Evolutionary conservation across 768 basidiomycete species (phyloP), one percentile per base, ranked within the genome.

Genomic region (Russula sp.): DNA sequence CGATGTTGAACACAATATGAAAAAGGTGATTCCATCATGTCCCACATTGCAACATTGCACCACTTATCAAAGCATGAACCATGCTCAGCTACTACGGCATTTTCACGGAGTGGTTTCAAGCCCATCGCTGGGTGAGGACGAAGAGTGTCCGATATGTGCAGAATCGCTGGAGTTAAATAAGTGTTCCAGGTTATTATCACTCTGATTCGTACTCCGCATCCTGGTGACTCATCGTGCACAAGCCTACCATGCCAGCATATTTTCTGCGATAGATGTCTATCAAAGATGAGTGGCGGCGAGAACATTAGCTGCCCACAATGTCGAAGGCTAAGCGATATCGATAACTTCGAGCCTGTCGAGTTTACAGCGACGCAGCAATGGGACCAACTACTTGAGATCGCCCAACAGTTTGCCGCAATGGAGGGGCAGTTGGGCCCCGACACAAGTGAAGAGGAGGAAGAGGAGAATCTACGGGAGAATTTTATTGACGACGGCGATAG

Each of bases 231-330:
- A 20, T 28, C 52, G 14, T n/a, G 5, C 18, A 20, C 16, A 6
- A 83, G 81, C 52, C 71, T 80, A 26, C 69, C 72, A 7, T 82
- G 82, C 69, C 72, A 80, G 50, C 82, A 83, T 67, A 67, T 76
- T 9, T 68, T 79, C 42, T 82, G 81, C 67, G 67, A 77, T 53
- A 69, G 62, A 6, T 81, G 80, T 61, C 64, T 79, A 20, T 67
- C 72, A 10, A 36, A 71, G 38, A 67, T 79, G 24, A 65, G 71
- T 54, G 50, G 56, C 5, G 69, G 64, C 16, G 77, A 77, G 48
- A 70, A 58, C 0, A 70, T 79, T 20, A 54, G 57, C 24, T 82
- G 81, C 56, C 78, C 79, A 7, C 52, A 67, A 16, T 82, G 81
- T 63, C 74, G 79, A 22, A 26, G 59, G 55, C 32, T 38, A 18